Evolutionary conservation across 2,329 filamentous ascomycete species (phyloP).

Genomic region (Alternaria sp.): DNA sequence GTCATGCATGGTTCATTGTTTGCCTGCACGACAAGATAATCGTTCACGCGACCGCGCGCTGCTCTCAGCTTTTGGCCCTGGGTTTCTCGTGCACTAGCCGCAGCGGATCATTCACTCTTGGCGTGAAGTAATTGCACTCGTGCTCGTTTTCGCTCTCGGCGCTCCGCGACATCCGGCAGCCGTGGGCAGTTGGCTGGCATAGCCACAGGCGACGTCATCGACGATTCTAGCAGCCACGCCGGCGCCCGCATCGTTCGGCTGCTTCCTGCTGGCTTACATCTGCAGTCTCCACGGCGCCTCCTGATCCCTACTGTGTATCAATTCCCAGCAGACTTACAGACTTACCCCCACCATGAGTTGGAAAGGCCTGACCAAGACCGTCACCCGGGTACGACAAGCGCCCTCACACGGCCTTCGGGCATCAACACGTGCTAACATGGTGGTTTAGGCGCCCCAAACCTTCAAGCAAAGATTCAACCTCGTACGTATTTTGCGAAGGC

Average conservation of each 20-base stretch:
- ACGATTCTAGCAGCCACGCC: slow-evolving; percentile 26
- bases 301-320: slow-evolving; percentile 9
- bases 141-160: slow-evolving; percentile 6
- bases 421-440: slow-evolving; percentile 28
- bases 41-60: background rate
- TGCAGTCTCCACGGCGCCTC: slow-evolving; percentile 5
- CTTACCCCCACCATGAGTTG: slow-evolving; percentile 75
- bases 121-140: background rate
- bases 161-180: slow-evolving; percentile 9
- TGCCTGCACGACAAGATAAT: slow-evolving; percentile 3
- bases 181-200: slow-evolving; percentile 6
- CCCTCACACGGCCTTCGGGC: slow-evolving; percentile 14
- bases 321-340: slow-evolving; percentile 6
- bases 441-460: slow-evolving; percentile 77
- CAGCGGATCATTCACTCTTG: background rate
- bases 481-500: slow-evolving; percentile 43
- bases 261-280: slow-evolving; percentile 6
- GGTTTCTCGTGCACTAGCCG: background rate
- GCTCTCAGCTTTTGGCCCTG: background rate
- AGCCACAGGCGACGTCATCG: slow-evolving; percentile 15
- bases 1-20: slow-evolving; percentile 3
- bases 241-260: slow-evolving; percentile 30
- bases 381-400: slow-evolving; percentile 71
- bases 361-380: slow-evolving; percentile 91
- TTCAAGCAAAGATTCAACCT: slow-evolving; percentile 94